A percentile compares a stretch with the other conserved stretches of the same genome.
Conservation (phyloP, 345 rosid species). For the Dimocarpus longan region DNA sequence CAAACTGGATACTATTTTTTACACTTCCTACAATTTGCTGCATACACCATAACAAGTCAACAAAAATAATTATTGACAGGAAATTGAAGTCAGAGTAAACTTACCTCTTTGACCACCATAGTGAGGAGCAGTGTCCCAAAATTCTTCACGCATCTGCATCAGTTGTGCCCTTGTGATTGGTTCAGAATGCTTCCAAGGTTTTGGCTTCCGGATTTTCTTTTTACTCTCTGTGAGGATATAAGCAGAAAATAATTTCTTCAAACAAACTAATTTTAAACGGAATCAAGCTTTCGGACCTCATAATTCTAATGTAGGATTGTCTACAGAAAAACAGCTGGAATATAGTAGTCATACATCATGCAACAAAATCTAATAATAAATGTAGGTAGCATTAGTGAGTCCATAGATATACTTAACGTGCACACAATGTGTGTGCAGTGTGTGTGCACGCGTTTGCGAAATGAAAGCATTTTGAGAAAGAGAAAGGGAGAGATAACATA, state of each 20-base stretch:
- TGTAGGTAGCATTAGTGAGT: neutral
- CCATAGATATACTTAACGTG: neutral
- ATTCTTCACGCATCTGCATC: slow-evolving; percentile 68
- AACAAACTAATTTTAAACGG: neutral
- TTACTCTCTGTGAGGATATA: slow-evolving; percentile 23
- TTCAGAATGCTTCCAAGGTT: slow-evolving; percentile 72
- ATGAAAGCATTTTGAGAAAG: too few species aligned
- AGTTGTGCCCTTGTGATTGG: slow-evolving; percentile 70
- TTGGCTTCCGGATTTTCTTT: slow-evolving; percentile 53
- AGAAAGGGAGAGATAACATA: neutral
- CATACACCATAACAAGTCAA: too few species aligned
- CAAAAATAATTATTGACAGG: neutral
- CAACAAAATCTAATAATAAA: neutral
- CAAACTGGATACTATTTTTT: neutral
- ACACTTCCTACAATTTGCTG: neutral
- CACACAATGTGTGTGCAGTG: neutral
- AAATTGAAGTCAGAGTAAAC: neutral
- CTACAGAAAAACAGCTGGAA: neutral
- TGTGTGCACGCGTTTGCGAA: neutral
- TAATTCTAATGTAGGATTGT: neutral
- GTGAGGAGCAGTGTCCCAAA: slow-evolving; percentile 87
- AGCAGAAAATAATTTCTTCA: neutral
- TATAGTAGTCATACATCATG: neutral
- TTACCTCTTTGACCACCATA: slow-evolving; percentile 80
- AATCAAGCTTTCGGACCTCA: neutral